These are phyloP conservation scores for Dendrobium huoshanense DNA, from an alignment of 106 monocot species.

Conservation along the genomic window DNA sequence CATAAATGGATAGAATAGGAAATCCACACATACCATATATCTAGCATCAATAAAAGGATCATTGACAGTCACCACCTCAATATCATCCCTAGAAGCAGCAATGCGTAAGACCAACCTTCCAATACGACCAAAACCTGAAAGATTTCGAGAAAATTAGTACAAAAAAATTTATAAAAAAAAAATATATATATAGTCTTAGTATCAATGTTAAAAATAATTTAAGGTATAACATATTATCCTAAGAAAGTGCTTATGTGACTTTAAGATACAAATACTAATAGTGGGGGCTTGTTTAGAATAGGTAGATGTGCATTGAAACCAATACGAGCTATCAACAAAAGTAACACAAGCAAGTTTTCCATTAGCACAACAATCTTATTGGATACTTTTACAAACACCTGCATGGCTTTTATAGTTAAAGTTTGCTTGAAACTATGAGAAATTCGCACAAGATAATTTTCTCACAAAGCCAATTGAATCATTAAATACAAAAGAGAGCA, in stretches of 20 bases:
- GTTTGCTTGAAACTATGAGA: not conserved
- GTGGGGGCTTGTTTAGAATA: too few species aligned
- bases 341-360: not conserved
- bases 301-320: too few species aligned
- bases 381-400: not conserved
- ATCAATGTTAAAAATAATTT: not conserved
- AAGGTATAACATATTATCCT: not conserved
- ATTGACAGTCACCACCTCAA: slow-evolving; percentile 87
- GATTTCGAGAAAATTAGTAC: not conserved
- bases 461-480: not conserved
- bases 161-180: not conserved
- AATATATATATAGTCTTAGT: too few species aligned
- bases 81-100: slow-evolving; percentile 78
- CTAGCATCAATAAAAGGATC: slow-evolving; percentile 98
- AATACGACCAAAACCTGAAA: slow-evolving; percentile 88
- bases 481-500: not conserved
- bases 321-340: not conserved
- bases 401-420: too few species aligned
- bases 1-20: too few species aligned
- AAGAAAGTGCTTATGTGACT: not conserved
- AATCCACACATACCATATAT: slow-evolving; percentile 65
- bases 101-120: slow-evolving; percentile 88
- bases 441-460: not conserved
- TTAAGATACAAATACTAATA: not conserved
- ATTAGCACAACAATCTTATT: not conserved